phyloP scores from a whole-genome alignment of 768 basidiomycete species.

The Favolaschia claudopus region DNA sequence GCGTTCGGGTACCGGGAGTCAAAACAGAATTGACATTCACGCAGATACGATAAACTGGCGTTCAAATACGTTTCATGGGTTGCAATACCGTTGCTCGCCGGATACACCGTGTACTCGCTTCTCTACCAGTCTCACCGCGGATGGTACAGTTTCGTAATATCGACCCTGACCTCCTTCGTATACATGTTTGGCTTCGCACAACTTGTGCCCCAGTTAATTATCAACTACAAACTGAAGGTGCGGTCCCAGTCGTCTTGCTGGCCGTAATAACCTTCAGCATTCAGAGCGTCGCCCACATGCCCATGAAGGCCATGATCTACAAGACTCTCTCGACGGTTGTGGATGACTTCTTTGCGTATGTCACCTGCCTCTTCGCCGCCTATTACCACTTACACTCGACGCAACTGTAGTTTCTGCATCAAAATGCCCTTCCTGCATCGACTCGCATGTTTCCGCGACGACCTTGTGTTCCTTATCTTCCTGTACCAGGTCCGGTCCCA shows the following conservation, averaged over 20 bases:
- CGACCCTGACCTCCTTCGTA: slow-evolving; percentile 91
- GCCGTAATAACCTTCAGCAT: background rate
- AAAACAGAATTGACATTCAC: slow-evolving; percentile 10
- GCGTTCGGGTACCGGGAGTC: background rate
- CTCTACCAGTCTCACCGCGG: slow-evolving; percentile 86
- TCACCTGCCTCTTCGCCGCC: slow-evolving; percentile 13
- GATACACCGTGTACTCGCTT: slow-evolving; percentile 82
- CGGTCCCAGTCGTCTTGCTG: slow-evolving; percentile 27
- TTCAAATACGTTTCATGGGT: slow-evolving; percentile 95
- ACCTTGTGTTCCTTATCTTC: slow-evolving; percentile 91
- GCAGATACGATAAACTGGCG: slow-evolving; percentile 88
- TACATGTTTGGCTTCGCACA: slow-evolving; percentile 98
- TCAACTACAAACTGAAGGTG: slow-evolving; percentile 97
- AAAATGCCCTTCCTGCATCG: slow-evolving; percentile 97
- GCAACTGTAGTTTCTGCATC: slow-evolving; percentile 78
- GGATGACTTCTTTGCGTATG: slow-evolving; percentile 92
- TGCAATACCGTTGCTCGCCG: slow-evolving; percentile 80
- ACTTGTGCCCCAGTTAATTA: slow-evolving; percentile 87
- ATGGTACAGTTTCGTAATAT: slow-evolving; percentile 97
- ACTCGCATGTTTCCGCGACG: slow-evolving; percentile 89
- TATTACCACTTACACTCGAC: slow-evolving; percentile 24
- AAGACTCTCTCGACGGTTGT: slow-evolving; percentile 90
- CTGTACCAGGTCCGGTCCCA: slow-evolving; percentile 79
- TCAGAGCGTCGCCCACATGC: slow-evolving; percentile 96
- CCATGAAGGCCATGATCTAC: slow-evolving; percentile 98